These are phyloP conservation scores for Penicillium nucicola DNA, from an alignment of 495 filamentous ascomycete species.

Conservation along the genomic window DNA sequence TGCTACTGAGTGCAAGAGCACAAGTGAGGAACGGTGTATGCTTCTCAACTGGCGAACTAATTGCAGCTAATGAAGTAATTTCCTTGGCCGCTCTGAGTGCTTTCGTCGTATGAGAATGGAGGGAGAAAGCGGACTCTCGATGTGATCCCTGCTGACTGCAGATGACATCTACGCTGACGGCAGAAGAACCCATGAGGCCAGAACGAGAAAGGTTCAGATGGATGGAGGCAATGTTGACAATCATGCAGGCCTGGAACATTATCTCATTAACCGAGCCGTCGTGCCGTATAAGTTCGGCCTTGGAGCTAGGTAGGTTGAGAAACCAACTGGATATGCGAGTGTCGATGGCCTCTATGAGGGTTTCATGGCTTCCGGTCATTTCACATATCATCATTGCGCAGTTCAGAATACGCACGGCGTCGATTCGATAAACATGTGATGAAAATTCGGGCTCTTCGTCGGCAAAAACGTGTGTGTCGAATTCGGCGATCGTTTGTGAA, in stretches of 20 bases:
- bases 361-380: conserved; percentile 36
- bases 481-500: conserved; percentile 37
- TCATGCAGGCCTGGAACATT: conserved; percentile 87
- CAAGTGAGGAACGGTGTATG: conserved; percentile 91
- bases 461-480: conserved; percentile 41
- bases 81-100: conserved; percentile 73
- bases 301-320: conserved; percentile 70
- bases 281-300: conserved; percentile 64
- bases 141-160: conserved; percentile 40
- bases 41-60: conserved; percentile 64
- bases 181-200: conserved; percentile 44
- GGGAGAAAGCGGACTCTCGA: conserved; percentile 48
- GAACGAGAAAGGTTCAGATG: conserved; percentile 47
- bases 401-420: conserved; percentile 69
- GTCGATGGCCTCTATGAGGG: conserved; percentile 57
- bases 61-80: conserved; percentile 72
- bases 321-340: conserved; percentile 76
- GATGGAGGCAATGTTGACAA: conserved; percentile 56
- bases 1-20: conserved; percentile 58
- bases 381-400: conserved; percentile 56
- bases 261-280: conserved; percentile 74
- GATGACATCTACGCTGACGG: conserved; percentile 42
- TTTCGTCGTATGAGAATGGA: conserved; percentile 70
- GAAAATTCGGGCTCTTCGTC: conserved; percentile 45
- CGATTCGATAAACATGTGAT: conserved; percentile 46